These are phyloP conservation scores for Macadamia tetraphylla DNA, from an alignment of 164 flowering plant species.

Conservation along the genomic window DNA sequence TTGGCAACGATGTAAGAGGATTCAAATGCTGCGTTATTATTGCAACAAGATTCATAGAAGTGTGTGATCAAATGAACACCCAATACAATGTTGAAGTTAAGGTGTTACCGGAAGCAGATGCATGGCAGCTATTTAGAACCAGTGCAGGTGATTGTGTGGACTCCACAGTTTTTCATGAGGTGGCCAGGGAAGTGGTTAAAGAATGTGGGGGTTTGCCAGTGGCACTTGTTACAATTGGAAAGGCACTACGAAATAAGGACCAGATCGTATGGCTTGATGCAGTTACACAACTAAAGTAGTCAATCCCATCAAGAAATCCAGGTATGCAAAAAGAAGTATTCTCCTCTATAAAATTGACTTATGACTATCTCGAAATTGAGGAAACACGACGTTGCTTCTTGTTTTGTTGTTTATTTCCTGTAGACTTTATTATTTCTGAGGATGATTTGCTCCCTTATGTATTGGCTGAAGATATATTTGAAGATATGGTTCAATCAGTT, in stretches of 20 bases:
- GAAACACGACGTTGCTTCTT: constrained; percentile 16
- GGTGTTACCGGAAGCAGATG: constrained; percentile 8
- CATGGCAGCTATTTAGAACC: constrained; percentile 17
- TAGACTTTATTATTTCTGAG: constrained; percentile 9
- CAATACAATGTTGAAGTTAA: constrained; percentile 1
- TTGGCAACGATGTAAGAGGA: not conserved
- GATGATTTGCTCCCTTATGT: constrained; percentile 1
- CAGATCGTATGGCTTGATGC: constrained; percentile 8
- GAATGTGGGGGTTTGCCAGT: constrained; percentile 27
- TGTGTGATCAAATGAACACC: constrained; percentile 12
- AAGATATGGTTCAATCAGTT: not conserved
- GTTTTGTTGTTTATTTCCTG: constrained; percentile 20
- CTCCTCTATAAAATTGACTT: constrained; percentile 15
- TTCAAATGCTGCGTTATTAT: constrained; percentile 17
- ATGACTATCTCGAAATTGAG: constrained; percentile 8
- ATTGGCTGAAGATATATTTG: not conserved
- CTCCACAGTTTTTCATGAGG: not conserved
- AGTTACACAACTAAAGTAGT: constrained; percentile 1
- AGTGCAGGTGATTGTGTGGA: constrained; percentile 9
- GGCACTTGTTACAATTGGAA: constrained; percentile 17
- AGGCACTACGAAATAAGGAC: constrained; percentile 11
- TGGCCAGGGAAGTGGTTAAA: constrained; percentile 10
- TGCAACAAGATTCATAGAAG: constrained; percentile 12
- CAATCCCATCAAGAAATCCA: not conserved
- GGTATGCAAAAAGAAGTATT: constrained; percentile 3